These are phyloP conservation scores for Epichloe elymi DNA, from an alignment of 2,329 filamentous ascomycete species.

Conservation along the genomic window DNA sequence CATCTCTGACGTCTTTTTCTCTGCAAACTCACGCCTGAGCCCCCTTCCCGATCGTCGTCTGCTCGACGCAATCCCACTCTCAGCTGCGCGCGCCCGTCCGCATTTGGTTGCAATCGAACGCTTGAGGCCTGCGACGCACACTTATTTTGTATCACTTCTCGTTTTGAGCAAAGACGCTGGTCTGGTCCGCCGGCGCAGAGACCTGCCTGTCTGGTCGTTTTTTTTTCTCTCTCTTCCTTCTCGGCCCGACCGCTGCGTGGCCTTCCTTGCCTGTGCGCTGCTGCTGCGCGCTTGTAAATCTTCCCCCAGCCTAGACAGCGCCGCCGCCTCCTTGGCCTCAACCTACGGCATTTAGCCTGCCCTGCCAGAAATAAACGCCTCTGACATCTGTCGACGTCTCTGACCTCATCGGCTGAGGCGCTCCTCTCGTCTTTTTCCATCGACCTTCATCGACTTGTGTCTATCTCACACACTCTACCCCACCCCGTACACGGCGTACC, in stretches of 20 bases:
- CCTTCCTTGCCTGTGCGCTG: too few relatives aligned
- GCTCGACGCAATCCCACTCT: slow-evolving; percentile 16
- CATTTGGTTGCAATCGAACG: slow-evolving; percentile 2
- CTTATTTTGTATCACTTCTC: neutral
- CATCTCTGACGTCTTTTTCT: slow-evolving; percentile 35
- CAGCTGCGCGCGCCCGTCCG: slow-evolving; percentile 3
- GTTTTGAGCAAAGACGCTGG: neutral
- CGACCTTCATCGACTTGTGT: slow-evolving; percentile 5
- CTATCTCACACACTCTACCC: slow-evolving; percentile 17
- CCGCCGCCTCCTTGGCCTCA: neutral
- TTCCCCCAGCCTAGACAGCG: slow-evolving; percentile 3
- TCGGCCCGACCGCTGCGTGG: neutral
- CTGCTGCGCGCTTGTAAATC: slow-evolving; percentile 7
- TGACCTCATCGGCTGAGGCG: slow-evolving; percentile 25
- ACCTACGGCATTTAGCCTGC: neutral
- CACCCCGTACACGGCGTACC: slow-evolving; percentile 7
- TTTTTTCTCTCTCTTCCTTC: neutral
- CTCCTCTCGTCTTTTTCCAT: slow-evolving; percentile 12
- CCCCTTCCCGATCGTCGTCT: slow-evolving; percentile 21
- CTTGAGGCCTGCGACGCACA: slow-evolving; percentile 1
- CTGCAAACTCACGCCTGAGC: slow-evolving; percentile 21
- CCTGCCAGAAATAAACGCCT: slow-evolving; percentile 7
- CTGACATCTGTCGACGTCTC: slow-evolving; percentile 15
- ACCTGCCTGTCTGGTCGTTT: neutral
- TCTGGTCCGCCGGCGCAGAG: slow-evolving; percentile 5